phyloP scores from a whole-genome alignment of 1,284 basidiomycete genomes.

The Tilletia indica region DNA sequence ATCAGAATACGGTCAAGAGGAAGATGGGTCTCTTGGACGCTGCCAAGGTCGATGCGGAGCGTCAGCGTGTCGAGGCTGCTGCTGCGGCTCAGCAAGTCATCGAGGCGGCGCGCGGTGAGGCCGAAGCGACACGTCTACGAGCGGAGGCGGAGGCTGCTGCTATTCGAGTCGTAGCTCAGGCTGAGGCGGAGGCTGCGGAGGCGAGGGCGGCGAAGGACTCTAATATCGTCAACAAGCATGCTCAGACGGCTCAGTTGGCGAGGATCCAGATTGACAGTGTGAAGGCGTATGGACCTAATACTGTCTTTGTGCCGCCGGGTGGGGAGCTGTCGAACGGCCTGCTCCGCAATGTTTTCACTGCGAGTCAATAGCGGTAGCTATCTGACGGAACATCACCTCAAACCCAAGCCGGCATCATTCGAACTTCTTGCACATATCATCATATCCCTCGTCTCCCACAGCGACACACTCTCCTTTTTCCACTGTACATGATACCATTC shows the following conservation, averaged over 20 bases:
- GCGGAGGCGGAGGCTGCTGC: slow-evolving; percentile 74
- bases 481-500: too few relatives aligned
- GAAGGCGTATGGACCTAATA: slow-evolving; percentile 67
- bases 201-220: slow-evolving; percentile 66
- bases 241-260: slow-evolving; percentile 70
- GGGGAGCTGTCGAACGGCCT: slow-evolving; percentile 26
- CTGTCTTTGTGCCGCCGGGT: slow-evolving; percentile 70
- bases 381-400: too few relatives aligned
- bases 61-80: slow-evolving; percentile 69
- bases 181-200: too few relatives aligned
- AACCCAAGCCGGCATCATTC: too few relatives aligned
- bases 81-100: slow-evolving; percentile 71
- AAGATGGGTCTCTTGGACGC: slow-evolving; percentile 74
- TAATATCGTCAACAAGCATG: slow-evolving; percentile 66
- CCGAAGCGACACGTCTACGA: slow-evolving; percentile 68
- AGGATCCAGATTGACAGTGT: slow-evolving; percentile 68
- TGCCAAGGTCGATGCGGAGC: slow-evolving; percentile 71
- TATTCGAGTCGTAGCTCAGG: slow-evolving; percentile 58
- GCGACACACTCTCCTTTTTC: too few relatives aligned
- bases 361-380: too few relatives aligned
- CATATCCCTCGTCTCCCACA: too few relatives aligned
- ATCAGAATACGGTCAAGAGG: slow-evolving; percentile 77
- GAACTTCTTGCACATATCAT: too few relatives aligned
- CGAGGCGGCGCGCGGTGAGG: slow-evolving; percentile 72
- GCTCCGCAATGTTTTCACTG: too few relatives aligned